Evolutionary conservation across 192 early-diverging fungal species (phyloP).

Genomic region (Gamsiella multidivaricata): DNA sequence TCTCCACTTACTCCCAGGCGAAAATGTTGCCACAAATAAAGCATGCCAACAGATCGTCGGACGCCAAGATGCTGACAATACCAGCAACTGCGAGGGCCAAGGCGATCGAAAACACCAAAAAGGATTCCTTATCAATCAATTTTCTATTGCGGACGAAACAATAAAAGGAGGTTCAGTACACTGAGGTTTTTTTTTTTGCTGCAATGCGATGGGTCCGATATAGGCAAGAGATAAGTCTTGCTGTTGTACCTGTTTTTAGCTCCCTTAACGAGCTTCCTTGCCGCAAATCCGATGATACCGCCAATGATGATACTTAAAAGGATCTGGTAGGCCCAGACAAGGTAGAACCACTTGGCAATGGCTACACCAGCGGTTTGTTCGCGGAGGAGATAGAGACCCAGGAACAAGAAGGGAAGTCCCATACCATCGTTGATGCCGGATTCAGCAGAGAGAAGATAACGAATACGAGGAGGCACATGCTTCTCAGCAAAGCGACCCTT

Average conservation of each 20-base stretch:
- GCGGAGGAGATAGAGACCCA: slow-evolving; percentile 78
- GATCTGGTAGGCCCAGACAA: slow-evolving; percentile 85
- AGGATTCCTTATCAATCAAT: slow-evolving; percentile 90
- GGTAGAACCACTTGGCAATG: slow-evolving; percentile 83
- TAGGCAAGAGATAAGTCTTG: neutral
- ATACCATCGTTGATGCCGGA: slow-evolving; percentile 62
- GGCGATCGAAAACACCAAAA: slow-evolving; percentile 85
- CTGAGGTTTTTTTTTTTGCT: neutral
- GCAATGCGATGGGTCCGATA: no score
- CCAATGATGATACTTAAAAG: slow-evolving; percentile 78
- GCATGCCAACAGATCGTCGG: slow-evolving; percentile 81
- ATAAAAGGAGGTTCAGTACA: neutral
- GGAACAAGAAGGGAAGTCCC: slow-evolving; percentile 85
- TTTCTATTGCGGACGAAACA: slow-evolving; percentile 47
- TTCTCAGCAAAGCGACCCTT: slow-evolving; percentile 94
- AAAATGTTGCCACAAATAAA: slow-evolving; percentile 85
- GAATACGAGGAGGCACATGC: slow-evolving; percentile 81
- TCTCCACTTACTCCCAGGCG: slow-evolving; percentile 77
- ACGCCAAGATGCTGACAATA: slow-evolving; percentile 76
- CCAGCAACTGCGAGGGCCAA: slow-evolving; percentile 77
- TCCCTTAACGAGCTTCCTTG: slow-evolving; percentile 74
- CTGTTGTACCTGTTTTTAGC: slow-evolving; percentile 63
- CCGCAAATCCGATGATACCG: slow-evolving; percentile 71
- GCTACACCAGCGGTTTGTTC: slow-evolving; percentile 65
- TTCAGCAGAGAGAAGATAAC: slow-evolving; percentile 81